Percentiles rank a stretch among this genome's conserved stretches.
Conservation (phyloP, 108 stramenopile species). For the Bacterosira constricta region DNA sequence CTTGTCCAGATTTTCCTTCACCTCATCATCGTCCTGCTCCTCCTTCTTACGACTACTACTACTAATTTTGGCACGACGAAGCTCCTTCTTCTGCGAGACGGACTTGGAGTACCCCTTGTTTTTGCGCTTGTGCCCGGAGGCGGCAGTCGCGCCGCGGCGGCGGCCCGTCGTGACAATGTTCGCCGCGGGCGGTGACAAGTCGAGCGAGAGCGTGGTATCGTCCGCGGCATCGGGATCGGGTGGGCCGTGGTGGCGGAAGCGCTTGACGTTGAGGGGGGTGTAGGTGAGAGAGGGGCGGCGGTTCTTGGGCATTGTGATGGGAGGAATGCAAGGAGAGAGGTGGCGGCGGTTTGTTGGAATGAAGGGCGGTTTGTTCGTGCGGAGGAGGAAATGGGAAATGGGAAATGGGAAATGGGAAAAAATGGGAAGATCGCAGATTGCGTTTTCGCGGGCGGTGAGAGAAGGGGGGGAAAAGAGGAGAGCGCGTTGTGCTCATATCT, state of each 20-base stretch:
- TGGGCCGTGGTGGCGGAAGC: not conserved
- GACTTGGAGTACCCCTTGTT: not conserved
- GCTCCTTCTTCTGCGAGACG: not conserved
- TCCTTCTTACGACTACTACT: not conserved
- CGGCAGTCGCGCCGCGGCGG: not conserved
- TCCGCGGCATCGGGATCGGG: not conserved
- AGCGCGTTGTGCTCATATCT: too few relatives aligned
- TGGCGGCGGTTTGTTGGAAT: too few relatives aligned
- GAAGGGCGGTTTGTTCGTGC: too few relatives aligned
- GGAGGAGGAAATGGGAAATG: too few relatives aligned
- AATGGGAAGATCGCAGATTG: too few relatives aligned
- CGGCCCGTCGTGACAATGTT: not conserved
- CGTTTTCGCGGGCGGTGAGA: too few relatives aligned
- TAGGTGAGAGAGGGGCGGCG: conserved; percentile 1
- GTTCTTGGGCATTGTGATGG: not conserved
- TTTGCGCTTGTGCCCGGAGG: not conserved
- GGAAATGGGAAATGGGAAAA: too few relatives aligned
- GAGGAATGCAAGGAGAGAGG: too few relatives aligned
- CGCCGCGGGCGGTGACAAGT: not conserved
- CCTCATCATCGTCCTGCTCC: not conserved
- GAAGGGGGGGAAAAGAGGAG: too few relatives aligned
- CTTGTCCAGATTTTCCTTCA: not conserved
- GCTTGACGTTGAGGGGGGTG: conserved; percentile 3
- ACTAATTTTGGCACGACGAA: not conserved
- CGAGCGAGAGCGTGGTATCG: not conserved